phyloP scores from a whole-genome alignment of 345 rosid species.

The Gossypium longicalyx region DNA sequence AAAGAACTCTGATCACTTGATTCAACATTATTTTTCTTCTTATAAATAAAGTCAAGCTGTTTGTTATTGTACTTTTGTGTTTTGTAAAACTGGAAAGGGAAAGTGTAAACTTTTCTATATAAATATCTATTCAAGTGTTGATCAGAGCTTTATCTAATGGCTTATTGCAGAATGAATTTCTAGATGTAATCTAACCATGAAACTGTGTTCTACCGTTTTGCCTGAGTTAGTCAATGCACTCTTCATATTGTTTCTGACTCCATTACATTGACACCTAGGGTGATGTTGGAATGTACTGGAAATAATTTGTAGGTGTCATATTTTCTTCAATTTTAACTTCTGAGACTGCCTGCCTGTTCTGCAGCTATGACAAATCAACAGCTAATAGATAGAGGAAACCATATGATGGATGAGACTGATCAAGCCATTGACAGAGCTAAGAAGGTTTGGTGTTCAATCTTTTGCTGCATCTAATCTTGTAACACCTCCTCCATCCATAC shows the following conservation, averaged over 20 bases:
- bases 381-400: conserved; percentile 63
- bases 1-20: not conserved
- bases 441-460: conserved; percentile 36
- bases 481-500: conserved; percentile 1
- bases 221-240: not conserved
- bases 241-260: not conserved
- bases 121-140: not conserved
- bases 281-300: not conserved
- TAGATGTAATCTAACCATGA: not conserved
- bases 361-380: conserved; percentile 90
- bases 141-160: conserved; percentile 1
- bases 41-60: not conserved
- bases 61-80: not conserved
- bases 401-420: conserved; percentile 92
- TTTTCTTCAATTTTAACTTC: conserved; percentile 10
- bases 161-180: not conserved
- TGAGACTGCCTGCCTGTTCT: conserved; percentile 17
- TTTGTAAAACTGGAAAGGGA: not conserved
- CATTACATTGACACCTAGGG: not conserved
- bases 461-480: conserved; percentile 1
- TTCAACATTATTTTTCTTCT: not conserved
- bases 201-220: not conserved
- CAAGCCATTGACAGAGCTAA: conserved; percentile 86
- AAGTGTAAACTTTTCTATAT: not conserved
- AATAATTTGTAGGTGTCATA: not conserved